Percentiles rank a stretch among this genome's conserved stretches.
Conservation (phyloP, 345 rosid species). For the Alliaria petiolata region DNA sequence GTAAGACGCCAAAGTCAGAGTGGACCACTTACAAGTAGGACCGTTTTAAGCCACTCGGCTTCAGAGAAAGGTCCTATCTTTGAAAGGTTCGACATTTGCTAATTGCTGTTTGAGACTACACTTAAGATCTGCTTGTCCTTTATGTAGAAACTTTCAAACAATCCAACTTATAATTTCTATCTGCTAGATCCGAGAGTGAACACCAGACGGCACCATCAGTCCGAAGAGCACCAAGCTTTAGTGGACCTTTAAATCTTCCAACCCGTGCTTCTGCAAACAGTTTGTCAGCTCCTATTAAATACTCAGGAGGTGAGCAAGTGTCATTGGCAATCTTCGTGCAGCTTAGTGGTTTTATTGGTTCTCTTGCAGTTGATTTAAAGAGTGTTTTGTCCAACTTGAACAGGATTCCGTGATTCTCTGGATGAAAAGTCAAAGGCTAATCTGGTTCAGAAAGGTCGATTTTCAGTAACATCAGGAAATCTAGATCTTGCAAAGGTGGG, state of each 20-base stretch:
- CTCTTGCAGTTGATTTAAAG: background rate
- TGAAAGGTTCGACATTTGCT: constrained; percentile 57
- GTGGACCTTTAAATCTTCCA: constrained; percentile 95
- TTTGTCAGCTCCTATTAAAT: constrained; percentile 93
- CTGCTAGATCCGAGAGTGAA: constrained; percentile 64
- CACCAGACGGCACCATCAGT: constrained; percentile 23
- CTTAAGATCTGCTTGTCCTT: constrained; percentile 3
- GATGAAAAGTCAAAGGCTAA: constrained; percentile 92
- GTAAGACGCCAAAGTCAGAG: constrained; percentile 80
- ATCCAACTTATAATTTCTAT: background rate
- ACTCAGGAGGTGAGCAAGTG: constrained; percentile 69
- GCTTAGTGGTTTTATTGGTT: background rate
- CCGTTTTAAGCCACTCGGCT: constrained; percentile 48
- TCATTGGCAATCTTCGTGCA: background rate
- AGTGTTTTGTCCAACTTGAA: constrained; percentile 14
- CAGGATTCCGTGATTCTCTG: constrained; percentile 88
- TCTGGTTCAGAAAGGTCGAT: constrained; percentile 94
- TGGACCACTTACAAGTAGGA: constrained; percentile 76
- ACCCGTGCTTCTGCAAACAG: constrained; percentile 98
- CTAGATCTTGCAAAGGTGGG: constrained; percentile 88
- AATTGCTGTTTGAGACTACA: background rate
- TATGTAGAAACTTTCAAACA: background rate
- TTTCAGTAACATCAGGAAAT: constrained; percentile 97
- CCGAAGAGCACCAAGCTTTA: constrained; percentile 82
- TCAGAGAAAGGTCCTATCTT: constrained; percentile 49